Base-by-base conservation (phyloP, 163 green algal species). In the Volvox carteri region DNA sequence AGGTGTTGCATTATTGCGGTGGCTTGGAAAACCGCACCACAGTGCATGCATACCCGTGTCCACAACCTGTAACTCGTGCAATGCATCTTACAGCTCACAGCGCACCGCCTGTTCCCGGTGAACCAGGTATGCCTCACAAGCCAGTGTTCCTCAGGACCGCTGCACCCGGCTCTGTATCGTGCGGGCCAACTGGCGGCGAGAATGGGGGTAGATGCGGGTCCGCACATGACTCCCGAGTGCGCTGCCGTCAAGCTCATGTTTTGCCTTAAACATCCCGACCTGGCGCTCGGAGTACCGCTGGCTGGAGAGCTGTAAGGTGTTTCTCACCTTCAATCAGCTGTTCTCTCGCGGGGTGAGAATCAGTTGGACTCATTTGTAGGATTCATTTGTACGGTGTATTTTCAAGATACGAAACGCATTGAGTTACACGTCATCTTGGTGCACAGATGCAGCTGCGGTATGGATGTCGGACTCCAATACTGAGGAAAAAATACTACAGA, bases 211-310 rank as follows among this genome's bases (percentile, higher is more conserved):
- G 85, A 93, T 42, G 90, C 85, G 37, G 73, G 95, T 28, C 93
- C 93, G 16, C 83, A 90, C 58, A 95, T 95, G 93, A 95, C 93
- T 6, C 94, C 96, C 18, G 96, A 98, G 85, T 96, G 93, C 78
- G 96, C 97, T 0, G 92, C 94, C 2, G 94, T 98, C 11, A 99
- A 99, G 93, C 94, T 98, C 91, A 99, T 99, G 95, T 90, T 97
- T 68, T 96, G 92, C 84, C 86, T 98, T 1, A 84, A 92, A 44
- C 93, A 99, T 83, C 92, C 91, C 1, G 95, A 98, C 88, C 91
- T 99, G n/a, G 93, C 94, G 1, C 41, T 99, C 52, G 93, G 92
- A 0, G 90, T 96, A 65, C 93, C 97, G 3, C 91, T 99, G 50
- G 97, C 97, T 6, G 97, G 97, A 0, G 97, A 99, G 91, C 90